Base-by-base conservation (phyloP, 371 early-diverging fungal species). In the Mucor plumbeus region DNA sequence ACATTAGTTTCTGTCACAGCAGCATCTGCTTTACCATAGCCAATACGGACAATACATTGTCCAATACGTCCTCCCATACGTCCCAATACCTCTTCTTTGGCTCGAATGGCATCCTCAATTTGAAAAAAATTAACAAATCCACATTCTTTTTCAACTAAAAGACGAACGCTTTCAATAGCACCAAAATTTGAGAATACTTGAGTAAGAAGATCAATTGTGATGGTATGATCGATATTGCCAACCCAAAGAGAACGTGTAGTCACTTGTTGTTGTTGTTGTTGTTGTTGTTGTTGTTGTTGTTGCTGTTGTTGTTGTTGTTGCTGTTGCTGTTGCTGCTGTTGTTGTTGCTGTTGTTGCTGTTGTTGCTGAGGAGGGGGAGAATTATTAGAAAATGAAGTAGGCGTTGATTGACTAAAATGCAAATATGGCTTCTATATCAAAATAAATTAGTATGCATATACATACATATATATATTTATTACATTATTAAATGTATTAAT, bases 141-240 rank as follows among this genome's bases (percentile, higher is more conserved):
- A 62, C 99, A 97, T 68, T 97, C 97, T 76, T 95, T 95, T 69
- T 98, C 99, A 7, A 94, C 90, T 17, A 97, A 82, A 48, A 97
- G 86, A 19, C 97, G 89, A 54, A 97, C 85, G 59, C 93, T 92
- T 77, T 98, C 99, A 71, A 98, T 94, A 21, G 93, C 87, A 0
- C 99, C 99, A 75, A 91, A 98, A n/a, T 88, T 86, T 33, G 92
- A 87, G 73, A 97, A 98, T 10, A 92, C 75, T 59, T 88, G 85
- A 10, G 92, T 88, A 57, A 98, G 79, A 35, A 94, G 92, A 19
- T 92, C 88, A n/a, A 88, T 85, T 7, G 90, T 88, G 61, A 97
- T 85, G 11, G 87, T 75, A 0, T 91, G 78, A 70, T 96, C 96
- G 31, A 97, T 86, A 71, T 97, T 97, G 43, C 97, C 97, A 60